A percentile compares a stretch with the other conserved stretches of the same genome.
Evolutionary conservation across 225 moss, liverwort and hornwort species (phyloP).

Genomic region (Neckera pumila): DNA sequence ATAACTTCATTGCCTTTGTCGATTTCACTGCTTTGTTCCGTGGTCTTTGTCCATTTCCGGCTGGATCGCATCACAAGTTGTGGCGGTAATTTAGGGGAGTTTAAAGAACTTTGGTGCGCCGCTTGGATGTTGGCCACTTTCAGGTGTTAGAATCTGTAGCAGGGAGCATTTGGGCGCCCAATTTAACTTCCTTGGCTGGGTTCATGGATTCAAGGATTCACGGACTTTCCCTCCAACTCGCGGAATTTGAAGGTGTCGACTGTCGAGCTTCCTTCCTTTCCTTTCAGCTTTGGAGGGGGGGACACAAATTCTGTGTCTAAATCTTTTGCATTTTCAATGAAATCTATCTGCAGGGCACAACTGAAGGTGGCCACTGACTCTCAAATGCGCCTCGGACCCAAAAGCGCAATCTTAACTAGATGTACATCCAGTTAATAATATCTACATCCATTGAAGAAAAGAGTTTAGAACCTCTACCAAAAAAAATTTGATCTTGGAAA

Average conservation of each 20-base stretch:
- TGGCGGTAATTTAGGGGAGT: background rate
- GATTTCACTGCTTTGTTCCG: background rate
- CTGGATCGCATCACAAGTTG: background rate
- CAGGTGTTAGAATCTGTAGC: background rate
- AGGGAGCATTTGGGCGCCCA: background rate
- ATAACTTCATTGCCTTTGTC: too few species aligned
- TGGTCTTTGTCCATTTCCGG: background rate
- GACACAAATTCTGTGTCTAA: background rate
- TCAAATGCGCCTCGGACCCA: too few species aligned
- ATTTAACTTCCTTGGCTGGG: background rate
- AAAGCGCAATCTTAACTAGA: background rate
- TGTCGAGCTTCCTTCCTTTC: background rate
- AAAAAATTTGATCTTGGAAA: too few species aligned
- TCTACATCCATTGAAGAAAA: background rate
- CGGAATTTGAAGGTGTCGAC: background rate
- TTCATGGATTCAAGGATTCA: background rate
- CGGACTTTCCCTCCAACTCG: background rate
- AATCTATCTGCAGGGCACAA: background rate
- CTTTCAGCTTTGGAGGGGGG: too few species aligned
- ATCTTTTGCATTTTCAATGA: background rate
- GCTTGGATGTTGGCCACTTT: background rate
- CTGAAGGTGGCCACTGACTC: background rate
- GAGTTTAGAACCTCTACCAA: background rate
- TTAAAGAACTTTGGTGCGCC: background rate
- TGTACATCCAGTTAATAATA: background rate